Evolutionary conservation across 257 asterid species (phyloP).

Genomic region (Solanum raphanifolium): DNA sequence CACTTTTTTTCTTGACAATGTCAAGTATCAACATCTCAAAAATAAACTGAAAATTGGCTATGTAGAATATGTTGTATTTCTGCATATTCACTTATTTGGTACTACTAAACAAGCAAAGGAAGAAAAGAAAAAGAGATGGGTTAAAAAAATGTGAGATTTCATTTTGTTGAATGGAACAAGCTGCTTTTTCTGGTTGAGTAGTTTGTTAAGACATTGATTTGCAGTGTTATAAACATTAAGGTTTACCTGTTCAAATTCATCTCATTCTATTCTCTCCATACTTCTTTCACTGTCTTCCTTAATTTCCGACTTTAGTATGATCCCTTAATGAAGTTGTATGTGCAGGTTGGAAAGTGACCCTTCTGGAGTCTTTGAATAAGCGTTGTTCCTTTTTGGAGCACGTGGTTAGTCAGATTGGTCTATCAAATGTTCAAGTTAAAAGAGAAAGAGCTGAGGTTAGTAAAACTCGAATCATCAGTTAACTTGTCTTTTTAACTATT

Average conservation of each 20-base stretch:
- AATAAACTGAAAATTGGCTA: not conserved
- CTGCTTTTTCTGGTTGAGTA: not conserved
- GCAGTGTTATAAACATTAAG: not conserved
- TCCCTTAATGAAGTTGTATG: not conserved
- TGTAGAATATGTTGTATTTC: not conserved
- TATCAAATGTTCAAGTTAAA: slow-evolving; percentile 61
- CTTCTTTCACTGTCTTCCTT: not conserved
- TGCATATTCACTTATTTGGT: not conserved
- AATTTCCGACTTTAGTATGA: not conserved
- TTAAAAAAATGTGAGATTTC: not conserved
- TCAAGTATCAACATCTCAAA: not conserved
- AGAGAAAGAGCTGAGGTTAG: slow-evolving; percentile 85
- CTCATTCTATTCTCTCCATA: not conserved
- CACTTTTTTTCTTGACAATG: not conserved
- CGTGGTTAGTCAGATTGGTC: slow-evolving; percentile 38
- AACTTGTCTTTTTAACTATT: not conserved
- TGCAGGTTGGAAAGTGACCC: slow-evolving; percentile 82
- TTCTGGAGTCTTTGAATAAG: slow-evolving; percentile 79
- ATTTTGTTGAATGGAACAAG: not conserved
- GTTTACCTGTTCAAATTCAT: not conserved
- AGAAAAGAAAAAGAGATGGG: not conserved
- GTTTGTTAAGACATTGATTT: not conserved
- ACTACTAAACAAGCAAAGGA: not conserved
- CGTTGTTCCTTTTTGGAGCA: slow-evolving; percentile 86
- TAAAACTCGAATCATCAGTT: not conserved